Percentiles rank a stretch among this genome's conserved stretches.
Evolutionary conservation across 768 basidiomycete species (phyloP).

Genomic region (Tulasnella sp.): DNA sequence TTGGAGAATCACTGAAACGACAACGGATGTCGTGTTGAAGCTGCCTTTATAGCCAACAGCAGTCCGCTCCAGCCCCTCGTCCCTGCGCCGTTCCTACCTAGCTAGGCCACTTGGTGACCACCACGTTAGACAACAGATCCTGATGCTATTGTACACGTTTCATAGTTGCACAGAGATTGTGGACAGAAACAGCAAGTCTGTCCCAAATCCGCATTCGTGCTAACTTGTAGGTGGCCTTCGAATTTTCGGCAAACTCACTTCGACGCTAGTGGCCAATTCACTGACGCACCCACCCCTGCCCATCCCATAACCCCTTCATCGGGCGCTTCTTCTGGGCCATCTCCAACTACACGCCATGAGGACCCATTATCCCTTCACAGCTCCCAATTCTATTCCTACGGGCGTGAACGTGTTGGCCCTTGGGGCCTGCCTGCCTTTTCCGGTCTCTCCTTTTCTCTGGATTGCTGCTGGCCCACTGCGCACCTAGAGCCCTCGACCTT

Average conservation of each 20-base stretch:
- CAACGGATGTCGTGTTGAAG: constrained; percentile 18
- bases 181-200: constrained; percentile 16
- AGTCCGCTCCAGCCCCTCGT: constrained; percentile 10
- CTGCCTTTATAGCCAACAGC: constrained; percentile 16
- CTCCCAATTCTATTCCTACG: constrained; percentile 8
- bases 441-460: background rate
- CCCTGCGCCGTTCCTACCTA: constrained; percentile 8
- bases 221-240: constrained; percentile 10
- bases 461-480: background rate
- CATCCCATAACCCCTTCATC: constrained; percentile 20
- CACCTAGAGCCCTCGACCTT: background rate
- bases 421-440: constrained; percentile 17
- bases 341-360: constrained; percentile 16
- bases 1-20: background rate
- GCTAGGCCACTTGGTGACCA: background rate
- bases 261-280: constrained; percentile 16
- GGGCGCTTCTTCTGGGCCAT: constrained; percentile 12
- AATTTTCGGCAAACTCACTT: constrained; percentile 25
- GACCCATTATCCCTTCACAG: constrained; percentile 11
- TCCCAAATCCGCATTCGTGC: background rate
- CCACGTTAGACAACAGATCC: background rate
- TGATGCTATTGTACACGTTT: constrained; percentile 12
- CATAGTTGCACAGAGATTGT: constrained; percentile 20
- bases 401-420: constrained; percentile 6
- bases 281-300: constrained; percentile 17